Evolutionary conservation across 176 grass and related monocot species (phyloP).

Genomic region (Eragrostis nindensis): DNA sequence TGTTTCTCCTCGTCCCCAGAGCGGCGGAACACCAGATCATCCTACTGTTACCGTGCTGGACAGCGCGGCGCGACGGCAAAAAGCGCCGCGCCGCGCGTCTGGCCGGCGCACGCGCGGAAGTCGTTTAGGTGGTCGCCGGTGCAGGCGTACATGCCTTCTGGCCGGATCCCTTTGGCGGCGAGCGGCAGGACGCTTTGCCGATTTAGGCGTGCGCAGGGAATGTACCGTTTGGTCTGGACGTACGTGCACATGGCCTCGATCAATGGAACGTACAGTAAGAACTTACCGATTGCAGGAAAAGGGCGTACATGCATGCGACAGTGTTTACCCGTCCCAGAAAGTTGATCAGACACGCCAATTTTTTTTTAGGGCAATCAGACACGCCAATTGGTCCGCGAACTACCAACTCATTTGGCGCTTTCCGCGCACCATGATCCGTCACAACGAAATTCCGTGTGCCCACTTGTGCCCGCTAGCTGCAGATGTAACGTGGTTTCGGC

Average conservation of each 20-base stretch:
- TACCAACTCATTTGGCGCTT: constrained; percentile 36
- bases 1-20: background rate
- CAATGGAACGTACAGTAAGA: background rate
- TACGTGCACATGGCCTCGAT: constrained; percentile 4
- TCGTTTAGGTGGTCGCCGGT: background rate
- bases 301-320: background rate
- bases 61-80: background rate
- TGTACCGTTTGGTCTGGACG: background rate
- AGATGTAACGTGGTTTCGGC: background rate
- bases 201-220: background rate
- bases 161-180: constrained; percentile 30
- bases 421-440: constrained; percentile 20
- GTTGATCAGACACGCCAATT: constrained; percentile 11
- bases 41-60: background rate
- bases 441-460: constrained; percentile 21
- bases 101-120: background rate
- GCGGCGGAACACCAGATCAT: background rate
- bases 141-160: background rate
- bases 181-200: constrained; percentile 18
- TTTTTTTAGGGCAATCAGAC: too few relatives aligned
- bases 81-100: background rate
- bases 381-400: background rate
- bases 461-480: background rate
- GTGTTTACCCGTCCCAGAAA: background rate
- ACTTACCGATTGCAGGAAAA: constrained; percentile 11